Evolutionary conservation across 805 yeast genomes (phyloP).

Genomic region (Metschnikowia hibisci): DNA sequence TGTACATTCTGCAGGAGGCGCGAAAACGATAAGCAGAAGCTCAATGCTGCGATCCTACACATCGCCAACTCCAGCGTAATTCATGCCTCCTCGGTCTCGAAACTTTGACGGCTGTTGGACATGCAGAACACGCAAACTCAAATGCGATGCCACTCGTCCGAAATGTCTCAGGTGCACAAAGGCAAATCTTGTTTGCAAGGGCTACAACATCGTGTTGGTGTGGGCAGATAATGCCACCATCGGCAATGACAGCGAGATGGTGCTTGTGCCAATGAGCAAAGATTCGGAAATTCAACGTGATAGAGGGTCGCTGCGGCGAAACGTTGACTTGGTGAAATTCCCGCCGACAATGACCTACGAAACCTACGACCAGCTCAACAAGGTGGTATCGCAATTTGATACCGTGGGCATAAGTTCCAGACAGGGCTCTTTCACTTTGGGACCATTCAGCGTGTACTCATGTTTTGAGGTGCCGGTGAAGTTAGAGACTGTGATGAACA

Average conservation of each 20-base stretch:
- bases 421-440: conserved; percentile 1
- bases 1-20: conserved; percentile 3
- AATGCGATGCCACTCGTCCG: conserved; percentile 49
- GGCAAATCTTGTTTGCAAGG: conserved; percentile 44
- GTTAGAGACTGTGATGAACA: too few relatives aligned
- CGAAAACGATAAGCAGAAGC: conserved; percentile 1
- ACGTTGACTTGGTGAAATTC: conserved; percentile 41
- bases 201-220: conserved; percentile 46
- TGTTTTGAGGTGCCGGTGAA: too few relatives aligned
- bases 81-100: conserved; percentile 22
- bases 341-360: conserved; percentile 32
- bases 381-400: conserved; percentile 33
- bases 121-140: conserved; percentile 49
- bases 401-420: conserved; percentile 2
- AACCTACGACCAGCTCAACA: conserved; percentile 38
- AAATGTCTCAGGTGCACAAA: conserved; percentile 44
- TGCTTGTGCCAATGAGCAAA: conserved; percentile 17
- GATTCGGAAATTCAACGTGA: conserved; percentile 21
- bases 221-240: conserved; percentile 43
- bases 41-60: too few relatives aligned
- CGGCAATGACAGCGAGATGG: conserved; percentile 16
- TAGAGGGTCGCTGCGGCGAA: conserved; percentile 40
- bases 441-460: conserved; percentile 11
- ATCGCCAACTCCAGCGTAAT: too few relatives aligned
- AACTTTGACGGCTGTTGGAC: conserved; percentile 55